Base-by-base conservation (phyloP, 371 early-diverging fungal species). In the Zychaea mexicana region DNA sequence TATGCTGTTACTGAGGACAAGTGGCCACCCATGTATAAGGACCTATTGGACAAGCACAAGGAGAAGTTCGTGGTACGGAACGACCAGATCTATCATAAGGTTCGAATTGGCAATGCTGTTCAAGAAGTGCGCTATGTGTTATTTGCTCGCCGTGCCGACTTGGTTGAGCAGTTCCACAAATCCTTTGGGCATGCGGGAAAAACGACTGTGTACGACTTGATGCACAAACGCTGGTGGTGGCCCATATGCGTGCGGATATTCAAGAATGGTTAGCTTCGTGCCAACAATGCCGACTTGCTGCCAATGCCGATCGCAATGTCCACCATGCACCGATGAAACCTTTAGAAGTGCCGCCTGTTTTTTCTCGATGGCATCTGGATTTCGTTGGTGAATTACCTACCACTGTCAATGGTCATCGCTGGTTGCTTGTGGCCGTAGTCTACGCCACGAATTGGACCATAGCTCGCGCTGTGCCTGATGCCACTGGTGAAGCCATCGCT, bases 281-380 rank as follows among this genome's bases (percentile, higher is more conserved):
- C n/a, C n/a, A n/a, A n/a, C n/a, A n/a, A n/a, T n/a, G n/a, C n/a
- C n/a, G n/a, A n/a, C n/a, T n/a, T n/a, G n/a, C n/a, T n/a, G n/a
- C n/a, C n/a, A n/a, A n/a, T n/a, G n/a, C n/a, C n/a, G n/a, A n/a
- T n/a, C n/a, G n/a, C n/a, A 56, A 45, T 1, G 46, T 12, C 10
- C 66, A 59, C 22, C 60, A 63, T 28, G 61, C 53, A 17, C 54
- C 45, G 1, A 72, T 65, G 72, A 61, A 60, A 49, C 59, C 38
- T 10, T 24, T 38, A 9, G 33, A 60, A 31, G 24, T 52, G 0
- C 61, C 62, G 5, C 22, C 32, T 26, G 17, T 54, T 0, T 71
- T 71, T 47, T 47, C 60, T 9, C 64, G 63, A 10, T 72, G 72
- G 70, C 74, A 74, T 28, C 31, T 74, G 15, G 74, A 70, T 55